Conservation (phyloP, 1,139 yeast genomes). For the Ashbya aceris region DNA sequence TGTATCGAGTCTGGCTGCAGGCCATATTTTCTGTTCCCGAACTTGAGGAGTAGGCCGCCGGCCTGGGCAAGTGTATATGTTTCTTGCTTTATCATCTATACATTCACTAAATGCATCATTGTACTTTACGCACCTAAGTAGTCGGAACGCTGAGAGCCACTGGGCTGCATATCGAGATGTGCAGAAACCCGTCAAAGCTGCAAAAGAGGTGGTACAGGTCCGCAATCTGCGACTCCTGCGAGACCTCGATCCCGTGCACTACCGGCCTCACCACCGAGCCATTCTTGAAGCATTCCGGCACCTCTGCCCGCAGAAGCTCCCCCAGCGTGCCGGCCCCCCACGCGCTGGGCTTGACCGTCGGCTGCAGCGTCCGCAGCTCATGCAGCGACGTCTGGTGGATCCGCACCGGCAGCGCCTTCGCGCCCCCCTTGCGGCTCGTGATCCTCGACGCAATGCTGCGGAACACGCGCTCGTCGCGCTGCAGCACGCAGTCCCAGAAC, state of each 20-base stretch:
- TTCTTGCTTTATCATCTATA: background rate
- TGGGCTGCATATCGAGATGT: constrained; percentile 31
- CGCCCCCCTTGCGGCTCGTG: constrained; percentile 28
- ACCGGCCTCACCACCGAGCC: constrained; percentile 37
- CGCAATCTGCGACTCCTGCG: constrained; percentile 37
- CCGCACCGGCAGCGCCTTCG: constrained; percentile 48
- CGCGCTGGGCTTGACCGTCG: constrained; percentile 17
- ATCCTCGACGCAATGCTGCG: constrained; percentile 28
- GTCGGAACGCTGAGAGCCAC: background rate
- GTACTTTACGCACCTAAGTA: constrained; percentile 1
- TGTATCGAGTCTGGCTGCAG: constrained; percentile 97
- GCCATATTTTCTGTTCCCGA: constrained; percentile 58
- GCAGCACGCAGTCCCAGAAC: constrained; percentile 46
- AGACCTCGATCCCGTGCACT: constrained; percentile 57
- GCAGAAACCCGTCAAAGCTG: constrained; percentile 71
- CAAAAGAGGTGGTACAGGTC: constrained; percentile 48
- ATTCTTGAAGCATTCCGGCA: constrained; percentile 39
- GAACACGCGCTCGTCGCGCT: constrained; percentile 29
- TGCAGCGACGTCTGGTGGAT: constrained; percentile 43
- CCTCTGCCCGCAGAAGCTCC: constrained; percentile 32
- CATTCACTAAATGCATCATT: background rate
- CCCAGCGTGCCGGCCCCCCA: constrained; percentile 25
- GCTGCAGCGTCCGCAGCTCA: constrained; percentile 35
- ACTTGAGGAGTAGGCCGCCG: constrained; percentile 5
- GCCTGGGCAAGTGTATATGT: background rate